Conservation (phyloP, 345 rosid genomes). For the Nephelium lappaceum region DNA sequence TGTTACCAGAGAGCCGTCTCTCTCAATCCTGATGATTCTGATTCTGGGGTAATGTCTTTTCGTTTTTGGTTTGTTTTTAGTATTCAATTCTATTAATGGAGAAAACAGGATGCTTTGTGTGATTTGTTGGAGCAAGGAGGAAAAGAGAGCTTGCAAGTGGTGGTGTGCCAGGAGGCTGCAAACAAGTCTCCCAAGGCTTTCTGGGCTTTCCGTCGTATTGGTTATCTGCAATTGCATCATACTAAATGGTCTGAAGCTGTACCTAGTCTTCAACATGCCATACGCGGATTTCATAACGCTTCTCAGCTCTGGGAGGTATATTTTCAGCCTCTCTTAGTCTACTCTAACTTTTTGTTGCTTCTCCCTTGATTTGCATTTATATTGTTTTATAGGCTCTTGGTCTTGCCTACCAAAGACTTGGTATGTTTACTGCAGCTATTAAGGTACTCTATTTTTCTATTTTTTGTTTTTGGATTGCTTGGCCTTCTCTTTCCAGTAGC, state of each 20-base stretch:
- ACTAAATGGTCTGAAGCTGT: conserved; percentile 90
- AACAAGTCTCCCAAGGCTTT: conserved; percentile 88
- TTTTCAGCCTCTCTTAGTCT: conserved; percentile 6
- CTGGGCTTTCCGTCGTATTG: conserved; percentile 89
- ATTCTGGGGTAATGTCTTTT: conserved; percentile 49
- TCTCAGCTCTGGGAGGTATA: conserved; percentile 93
- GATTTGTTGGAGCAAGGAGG: conserved; percentile 73
- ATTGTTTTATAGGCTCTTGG: conserved; percentile 75
- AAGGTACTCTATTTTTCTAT: conserved; percentile 50
- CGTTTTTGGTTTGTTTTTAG: background rate
- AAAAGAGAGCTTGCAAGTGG: conserved; percentile 72
- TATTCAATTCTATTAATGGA: background rate
- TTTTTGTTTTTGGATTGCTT: background rate
- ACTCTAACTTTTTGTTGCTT: background rate
- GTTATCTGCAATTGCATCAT: conserved; percentile 79
- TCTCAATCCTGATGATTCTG: conserved; percentile 67
- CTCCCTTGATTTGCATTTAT: conserved; percentile 10
- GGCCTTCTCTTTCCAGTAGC: background rate
- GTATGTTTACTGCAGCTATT: conserved; percentile 92
- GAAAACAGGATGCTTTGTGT: conserved; percentile 68
- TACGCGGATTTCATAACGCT: conserved; percentile 81
- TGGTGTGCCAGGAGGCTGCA: conserved; percentile 72
- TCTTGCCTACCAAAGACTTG: conserved; percentile 89
- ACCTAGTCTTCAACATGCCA: conserved; percentile 87
- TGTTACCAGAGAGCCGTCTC: conserved; percentile 86